These are phyloP conservation scores for Jaminaea rosea DNA, from an alignment of 1,284 basidiomycete genomes.

Conservation along the genomic window DNA sequence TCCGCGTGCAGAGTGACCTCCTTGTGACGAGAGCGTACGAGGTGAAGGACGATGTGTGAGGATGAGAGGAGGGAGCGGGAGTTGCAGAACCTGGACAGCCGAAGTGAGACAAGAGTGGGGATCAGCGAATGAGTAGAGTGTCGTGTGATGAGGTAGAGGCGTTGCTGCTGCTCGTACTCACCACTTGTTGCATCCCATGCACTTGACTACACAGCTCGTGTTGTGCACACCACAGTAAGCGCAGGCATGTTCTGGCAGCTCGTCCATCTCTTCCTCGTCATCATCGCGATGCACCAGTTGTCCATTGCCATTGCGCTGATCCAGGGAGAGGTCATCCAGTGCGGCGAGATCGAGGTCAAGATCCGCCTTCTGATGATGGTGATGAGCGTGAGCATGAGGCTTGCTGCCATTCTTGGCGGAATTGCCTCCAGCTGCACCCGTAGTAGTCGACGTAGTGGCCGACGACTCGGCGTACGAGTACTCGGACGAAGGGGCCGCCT, in stretches of 20 bases:
- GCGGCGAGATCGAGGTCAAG: slow-evolving; percentile 26
- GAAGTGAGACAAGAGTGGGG: neutral
- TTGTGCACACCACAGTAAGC: slow-evolving; percentile 95
- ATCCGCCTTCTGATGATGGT: slow-evolving; percentile 9
- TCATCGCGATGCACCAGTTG: slow-evolving; percentile 38
- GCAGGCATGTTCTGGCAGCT: slow-evolving; percentile 50
- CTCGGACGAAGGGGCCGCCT: slow-evolving; percentile 15
- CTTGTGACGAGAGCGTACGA: slow-evolving; percentile 97
- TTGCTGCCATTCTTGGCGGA: neutral
- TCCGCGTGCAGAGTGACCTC: slow-evolving; percentile 94
- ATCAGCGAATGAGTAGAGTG: neutral
- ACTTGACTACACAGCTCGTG: slow-evolving; percentile 92
- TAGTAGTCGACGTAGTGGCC: neutral
- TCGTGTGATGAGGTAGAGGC: neutral
- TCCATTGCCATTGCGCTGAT: slow-evolving; percentile 10
- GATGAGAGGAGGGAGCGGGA: slow-evolving; percentile 96
- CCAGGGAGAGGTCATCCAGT: slow-evolving; percentile 27
- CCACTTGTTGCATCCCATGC: slow-evolving; percentile 83
- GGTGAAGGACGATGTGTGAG: slow-evolving; percentile 89
- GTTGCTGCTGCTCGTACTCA: neutral
- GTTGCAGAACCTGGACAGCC: slow-evolving; percentile 75
- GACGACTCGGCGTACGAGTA: slow-evolving; percentile 16
- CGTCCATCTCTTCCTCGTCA: slow-evolving; percentile 56
- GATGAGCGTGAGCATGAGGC: neutral
- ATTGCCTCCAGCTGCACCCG: neutral